These are phyloP conservation scores for Astrothelium macrocarpum DNA, from an alignment of 495 filamentous ascomycete genomes.

Conservation along the genomic window DNA sequence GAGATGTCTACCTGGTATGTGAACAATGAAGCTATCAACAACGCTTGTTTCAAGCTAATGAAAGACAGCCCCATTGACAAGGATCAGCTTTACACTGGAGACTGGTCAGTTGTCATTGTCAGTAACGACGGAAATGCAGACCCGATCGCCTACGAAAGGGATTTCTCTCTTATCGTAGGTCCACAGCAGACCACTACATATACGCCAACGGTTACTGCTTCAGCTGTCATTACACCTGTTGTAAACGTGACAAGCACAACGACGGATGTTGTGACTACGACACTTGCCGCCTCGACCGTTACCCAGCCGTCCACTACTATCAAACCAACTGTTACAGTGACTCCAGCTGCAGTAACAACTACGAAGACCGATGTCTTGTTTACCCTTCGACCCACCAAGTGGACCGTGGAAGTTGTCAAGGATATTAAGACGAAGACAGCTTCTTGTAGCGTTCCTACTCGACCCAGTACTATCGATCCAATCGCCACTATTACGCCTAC, in stretches of 20 bases:
- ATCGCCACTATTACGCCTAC: constrained; percentile 20
- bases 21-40: too few relatives aligned
- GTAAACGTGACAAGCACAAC: constrained; percentile 21
- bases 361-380: constrained; percentile 23
- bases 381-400: constrained; percentile 22
- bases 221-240: constrained; percentile 15
- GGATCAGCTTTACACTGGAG: constrained; percentile 23
- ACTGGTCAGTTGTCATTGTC: constrained; percentile 31
- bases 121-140: constrained; percentile 31
- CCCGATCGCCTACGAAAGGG: constrained; percentile 29
- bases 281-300: constrained; percentile 16
- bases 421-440: constrained; percentile 22
- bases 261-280: constrained; percentile 18
- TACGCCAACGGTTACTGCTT: constrained; percentile 11
- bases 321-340: constrained; percentile 24
- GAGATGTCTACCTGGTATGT: constrained; percentile 27
- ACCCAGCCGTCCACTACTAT: constrained; percentile 23
- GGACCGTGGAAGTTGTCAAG: constrained; percentile 16
- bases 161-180: constrained; percentile 30
- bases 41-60: too few relatives aligned
- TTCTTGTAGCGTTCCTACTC: constrained; percentile 17
- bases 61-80: constrained; percentile 23
- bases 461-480: constrained; percentile 18
- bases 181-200: constrained; percentile 26
- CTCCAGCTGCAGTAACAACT: constrained; percentile 19